phyloP scores from a whole-genome alignment of 2,329 filamentous ascomycete species.

The Podosphaera fusca region DNA sequence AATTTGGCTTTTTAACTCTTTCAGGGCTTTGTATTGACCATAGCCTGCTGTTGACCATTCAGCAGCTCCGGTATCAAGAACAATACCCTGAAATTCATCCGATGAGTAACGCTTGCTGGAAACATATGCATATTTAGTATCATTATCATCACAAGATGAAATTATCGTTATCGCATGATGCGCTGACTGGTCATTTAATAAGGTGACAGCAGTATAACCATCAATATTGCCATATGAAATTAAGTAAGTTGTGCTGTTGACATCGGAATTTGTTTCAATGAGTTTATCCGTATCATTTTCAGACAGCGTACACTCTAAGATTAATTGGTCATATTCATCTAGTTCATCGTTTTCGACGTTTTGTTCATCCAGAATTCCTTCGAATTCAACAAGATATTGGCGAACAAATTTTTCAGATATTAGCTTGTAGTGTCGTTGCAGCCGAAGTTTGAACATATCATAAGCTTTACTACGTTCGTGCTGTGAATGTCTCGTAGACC shows the following conservation, averaged over 20 bases:
- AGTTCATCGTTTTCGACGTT: not conserved
- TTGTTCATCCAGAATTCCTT: not conserved
- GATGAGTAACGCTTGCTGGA: too few relatives aligned
- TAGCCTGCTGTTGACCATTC: too few relatives aligned
- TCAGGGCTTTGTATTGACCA: too few relatives aligned
- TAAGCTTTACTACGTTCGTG: not conserved
- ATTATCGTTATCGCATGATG: not conserved
- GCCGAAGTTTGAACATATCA: not conserved
- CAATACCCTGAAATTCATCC: too few relatives aligned
- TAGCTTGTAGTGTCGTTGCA: not conserved
- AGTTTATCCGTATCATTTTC: not conserved
- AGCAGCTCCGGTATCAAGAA: too few relatives aligned
- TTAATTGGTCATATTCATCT: not conserved
- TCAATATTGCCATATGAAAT: not conserved
- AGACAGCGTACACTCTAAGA: not conserved
- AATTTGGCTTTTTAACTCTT: too few relatives aligned
- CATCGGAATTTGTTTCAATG: not conserved
- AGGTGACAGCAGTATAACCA: not conserved
- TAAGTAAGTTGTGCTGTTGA: not conserved
- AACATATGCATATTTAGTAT: too few relatives aligned
- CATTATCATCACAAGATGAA: not conserved
- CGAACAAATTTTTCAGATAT: not conserved
- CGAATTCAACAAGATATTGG: not conserved
- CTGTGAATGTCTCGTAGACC: not conserved
- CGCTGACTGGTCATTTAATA: not conserved